Evolutionary conservation across 1,284 basidiomycete species (phyloP), one percentile per base, ranked within the genome.

Genomic region (Moniliella sp.): DNA sequence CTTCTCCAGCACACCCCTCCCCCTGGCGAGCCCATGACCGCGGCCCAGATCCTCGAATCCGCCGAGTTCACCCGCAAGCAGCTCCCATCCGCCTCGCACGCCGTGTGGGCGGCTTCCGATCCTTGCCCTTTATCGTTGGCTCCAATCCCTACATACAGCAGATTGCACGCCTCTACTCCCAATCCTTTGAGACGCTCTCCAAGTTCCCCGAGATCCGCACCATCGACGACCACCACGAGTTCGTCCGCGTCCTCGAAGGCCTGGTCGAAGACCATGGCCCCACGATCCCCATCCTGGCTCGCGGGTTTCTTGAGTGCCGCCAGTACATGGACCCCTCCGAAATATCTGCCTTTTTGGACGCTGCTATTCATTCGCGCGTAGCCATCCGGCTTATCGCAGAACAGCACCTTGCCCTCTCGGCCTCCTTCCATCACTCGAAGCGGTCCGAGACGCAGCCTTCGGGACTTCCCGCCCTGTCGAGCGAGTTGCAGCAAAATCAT

Each of bases 341-440:
- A 45, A 75, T 82, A 38, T 74, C 70, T 49, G 66, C 68, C 30
- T 88, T 86, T 57, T 63, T 88, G 18, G 77, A 88, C 52, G 73
- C 73, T 15, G 75, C 79, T 12, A 83, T 88, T 48, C 74, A 76
- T 18, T 80, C 75, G 46, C 73, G 82, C 27, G 82, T 86, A 36
- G 78, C 78, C 18, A 75, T 86, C 17, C 75, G 82, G 12, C 66
- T 88, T 32, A 82, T 86, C 42, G 83, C 81, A 26, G 82, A 88
- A 56, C 83, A 88, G 53, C 83, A 88, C 53, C 75, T 88, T 25
- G 74, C 79, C 1, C 66, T 86, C 13, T 40, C 45, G 0, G 45
- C 42, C 12, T 40, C 39, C 3, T 42, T 43, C 3, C 28, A 36
- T 3, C 35, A 36, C 12, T 14, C 33, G 9, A 18, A 29, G 16